Conservation (phyloP, 129 eudicot species). For the Gnaphalium uliginosum region DNA sequence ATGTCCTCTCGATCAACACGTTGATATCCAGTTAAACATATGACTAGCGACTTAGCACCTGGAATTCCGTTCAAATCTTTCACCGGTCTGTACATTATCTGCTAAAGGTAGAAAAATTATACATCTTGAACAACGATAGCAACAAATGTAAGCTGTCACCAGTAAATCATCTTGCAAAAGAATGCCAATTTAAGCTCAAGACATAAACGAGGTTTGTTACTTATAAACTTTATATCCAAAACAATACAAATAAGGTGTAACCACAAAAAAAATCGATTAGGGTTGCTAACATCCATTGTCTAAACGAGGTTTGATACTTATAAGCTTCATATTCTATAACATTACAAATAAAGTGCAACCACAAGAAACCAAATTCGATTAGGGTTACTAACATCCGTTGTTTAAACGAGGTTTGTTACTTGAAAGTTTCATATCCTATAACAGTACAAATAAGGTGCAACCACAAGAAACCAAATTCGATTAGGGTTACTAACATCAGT, state of each 20-base stretch:
- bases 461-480: background rate
- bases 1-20: constrained; percentile 83
- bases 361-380: background rate
- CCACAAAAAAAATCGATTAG: background rate
- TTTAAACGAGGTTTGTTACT: too few species aligned
- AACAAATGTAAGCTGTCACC: background rate
- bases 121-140: background rate
- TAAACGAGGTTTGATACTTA: too few species aligned
- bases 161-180: background rate
- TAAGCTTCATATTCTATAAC: too few species aligned
- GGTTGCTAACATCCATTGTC: constrained; percentile 50
- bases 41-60: constrained; percentile 64
- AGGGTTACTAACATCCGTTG: constrained; percentile 46
- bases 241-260: background rate
- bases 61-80: constrained; percentile 78
- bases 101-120: background rate
- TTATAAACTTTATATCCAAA: background rate
- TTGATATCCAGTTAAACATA: constrained; percentile 89
- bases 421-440: too few species aligned
- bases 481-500: constrained; percentile 45
- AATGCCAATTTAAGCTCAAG: background rate
- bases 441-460: too few species aligned
- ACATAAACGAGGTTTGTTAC: background rate
- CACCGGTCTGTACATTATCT: constrained; percentile 76
- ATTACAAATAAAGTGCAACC: too few species aligned